Conservation (phyloP, 2,329 filamentous ascomycete genomes). For the Gaeumannomyces sp. region DNA sequence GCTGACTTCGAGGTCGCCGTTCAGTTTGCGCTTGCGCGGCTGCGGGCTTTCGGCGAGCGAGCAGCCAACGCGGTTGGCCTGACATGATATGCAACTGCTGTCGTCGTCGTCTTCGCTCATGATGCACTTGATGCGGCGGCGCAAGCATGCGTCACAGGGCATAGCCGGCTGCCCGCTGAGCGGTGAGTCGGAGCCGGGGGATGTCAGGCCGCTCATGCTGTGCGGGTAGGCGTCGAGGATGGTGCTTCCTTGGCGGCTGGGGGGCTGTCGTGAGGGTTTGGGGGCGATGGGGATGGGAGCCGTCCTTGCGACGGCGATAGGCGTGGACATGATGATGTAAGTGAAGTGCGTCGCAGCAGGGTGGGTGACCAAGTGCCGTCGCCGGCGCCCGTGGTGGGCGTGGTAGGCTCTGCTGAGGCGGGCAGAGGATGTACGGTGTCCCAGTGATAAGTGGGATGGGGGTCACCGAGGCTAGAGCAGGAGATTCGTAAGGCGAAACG, state of each 20-base stretch:
- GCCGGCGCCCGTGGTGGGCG: neutral
- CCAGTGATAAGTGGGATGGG: neutral
- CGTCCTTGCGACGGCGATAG: constrained; percentile 50
- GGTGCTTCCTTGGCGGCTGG: constrained; percentile 41
- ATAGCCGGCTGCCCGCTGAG: constrained; percentile 36
- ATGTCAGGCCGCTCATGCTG: constrained; percentile 46
- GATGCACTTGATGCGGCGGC: constrained; percentile 69
- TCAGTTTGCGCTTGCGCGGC: constrained; percentile 73
- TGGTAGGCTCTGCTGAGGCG: neutral
- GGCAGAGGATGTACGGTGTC: neutral
- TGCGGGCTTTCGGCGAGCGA: constrained; percentile 72
- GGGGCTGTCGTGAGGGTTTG: constrained; percentile 41
- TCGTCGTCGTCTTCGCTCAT: constrained; percentile 65
- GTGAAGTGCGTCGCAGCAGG: constrained; percentile 13
- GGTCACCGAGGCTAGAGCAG: neutral
- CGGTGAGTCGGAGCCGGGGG: constrained; percentile 43
- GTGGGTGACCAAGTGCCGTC: neutral
- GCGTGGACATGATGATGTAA: constrained; percentile 43
- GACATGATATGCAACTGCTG: constrained; percentile 64
- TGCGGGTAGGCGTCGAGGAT: constrained; percentile 43
- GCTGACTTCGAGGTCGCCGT: constrained; percentile 57
- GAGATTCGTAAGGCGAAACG: neutral
- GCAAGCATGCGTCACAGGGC: constrained; percentile 68
- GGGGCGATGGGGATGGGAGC: constrained; percentile 61
- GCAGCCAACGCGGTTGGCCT: constrained; percentile 71